Evolutionary conservation across 75 land plant species (phyloP).

Genomic region (Picea sitchensis): DNA sequence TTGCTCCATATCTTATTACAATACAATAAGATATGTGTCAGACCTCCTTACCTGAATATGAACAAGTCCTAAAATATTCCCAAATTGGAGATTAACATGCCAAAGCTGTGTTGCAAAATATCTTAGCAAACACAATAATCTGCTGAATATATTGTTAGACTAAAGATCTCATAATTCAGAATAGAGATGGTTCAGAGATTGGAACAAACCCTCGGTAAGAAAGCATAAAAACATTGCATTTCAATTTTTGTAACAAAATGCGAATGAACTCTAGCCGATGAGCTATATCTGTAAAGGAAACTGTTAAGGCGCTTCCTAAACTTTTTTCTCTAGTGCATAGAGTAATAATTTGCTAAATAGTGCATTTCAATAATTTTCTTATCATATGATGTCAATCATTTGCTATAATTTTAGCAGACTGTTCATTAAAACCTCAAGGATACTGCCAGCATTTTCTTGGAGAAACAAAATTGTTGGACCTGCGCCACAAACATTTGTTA

Average conservation of each 20-base stretch:
- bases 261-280: conserved; percentile 94
- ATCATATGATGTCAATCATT: not conserved
- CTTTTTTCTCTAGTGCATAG: not conserved
- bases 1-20: conserved; percentile 80
- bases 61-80: conserved; percentile 1
- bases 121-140: not conserved
- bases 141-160: not conserved
- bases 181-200: not conserved
- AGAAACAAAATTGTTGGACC: conserved; percentile 96
- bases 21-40: not conserved
- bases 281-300: conserved; percentile 70
- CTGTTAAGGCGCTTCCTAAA: conserved; percentile 21
- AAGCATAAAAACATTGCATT: conserved; percentile 99
- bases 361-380: not conserved
- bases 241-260: conserved; percentile 69
- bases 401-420: not conserved
- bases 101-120: not conserved
- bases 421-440: conserved; percentile 43
- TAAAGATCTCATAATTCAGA: not conserved
- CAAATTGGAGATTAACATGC: not conserved
- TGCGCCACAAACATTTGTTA: conserved; percentile 33
- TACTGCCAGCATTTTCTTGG: conserved; percentile 99
- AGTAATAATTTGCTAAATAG: not conserved
- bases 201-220: conserved; percentile 90
- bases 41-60: not conserved